Conservation (phyloP, 352 stramenopile genomes). For the Phytophthora pistaciae region DNA sequence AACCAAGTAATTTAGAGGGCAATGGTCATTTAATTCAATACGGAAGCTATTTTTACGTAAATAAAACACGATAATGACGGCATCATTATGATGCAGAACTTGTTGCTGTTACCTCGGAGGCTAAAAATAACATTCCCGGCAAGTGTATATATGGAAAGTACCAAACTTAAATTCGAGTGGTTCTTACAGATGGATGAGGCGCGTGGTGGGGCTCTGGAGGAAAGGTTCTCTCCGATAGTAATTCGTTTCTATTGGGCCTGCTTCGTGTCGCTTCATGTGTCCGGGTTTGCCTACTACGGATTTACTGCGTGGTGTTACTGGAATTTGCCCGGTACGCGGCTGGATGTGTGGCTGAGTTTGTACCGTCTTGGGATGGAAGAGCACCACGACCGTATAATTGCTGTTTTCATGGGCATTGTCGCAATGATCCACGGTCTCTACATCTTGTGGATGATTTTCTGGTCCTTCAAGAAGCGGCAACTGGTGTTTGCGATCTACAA, state of each 20-base stretch:
- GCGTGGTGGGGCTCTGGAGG: background rate
- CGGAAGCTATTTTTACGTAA: background rate
- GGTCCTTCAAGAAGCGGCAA: conserved; percentile 30
- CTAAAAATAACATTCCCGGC: background rate
- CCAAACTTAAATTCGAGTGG: background rate
- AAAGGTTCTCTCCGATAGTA: conserved; percentile 8
- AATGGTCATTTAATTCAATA: background rate
- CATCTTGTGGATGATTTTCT: conserved; percentile 27
- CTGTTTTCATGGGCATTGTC: conserved; percentile 13
- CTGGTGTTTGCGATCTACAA: conserved; percentile 28
- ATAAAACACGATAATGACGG: too few species aligned
- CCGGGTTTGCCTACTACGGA: conserved; percentile 19
- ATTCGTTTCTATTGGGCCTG: conserved; percentile 23
- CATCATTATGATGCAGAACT: background rate
- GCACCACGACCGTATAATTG: conserved; percentile 10
- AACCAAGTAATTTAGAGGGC: conserved; percentile 20
- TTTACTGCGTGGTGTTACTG: conserved; percentile 30
- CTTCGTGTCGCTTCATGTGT: conserved; percentile 18
- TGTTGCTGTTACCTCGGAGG: background rate
- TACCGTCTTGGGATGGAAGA: conserved; percentile 17
- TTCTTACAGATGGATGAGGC: background rate
- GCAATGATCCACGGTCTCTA: conserved; percentile 16
- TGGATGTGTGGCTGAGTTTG: conserved; percentile 23
- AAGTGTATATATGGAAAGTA: conserved; percentile 4
- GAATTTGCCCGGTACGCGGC: conserved; percentile 19